These are phyloP conservation scores for Coemansia sp. DNA, from an alignment of 192 early-diverging fungal species.

Conservation along the genomic window DNA sequence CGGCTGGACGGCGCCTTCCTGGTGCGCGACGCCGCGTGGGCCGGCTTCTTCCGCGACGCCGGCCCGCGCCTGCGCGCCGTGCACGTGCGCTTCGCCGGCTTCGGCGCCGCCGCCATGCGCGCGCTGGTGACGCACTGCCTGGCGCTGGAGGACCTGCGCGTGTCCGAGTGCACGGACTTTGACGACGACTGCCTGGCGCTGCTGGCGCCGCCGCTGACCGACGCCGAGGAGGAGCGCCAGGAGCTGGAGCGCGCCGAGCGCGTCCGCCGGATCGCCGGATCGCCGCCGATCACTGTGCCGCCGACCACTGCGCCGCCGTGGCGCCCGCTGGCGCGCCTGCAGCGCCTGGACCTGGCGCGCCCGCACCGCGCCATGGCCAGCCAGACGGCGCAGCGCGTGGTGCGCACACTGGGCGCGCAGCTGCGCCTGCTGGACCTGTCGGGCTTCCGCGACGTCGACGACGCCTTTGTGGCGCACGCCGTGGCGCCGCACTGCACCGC, in stretches of 20 bases:
- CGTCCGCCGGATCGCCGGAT: too few relatives aligned
- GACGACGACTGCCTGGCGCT: conserved; percentile 46
- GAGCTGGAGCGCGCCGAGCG: conserved; percentile 26
- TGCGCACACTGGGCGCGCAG: conserved; percentile 24
- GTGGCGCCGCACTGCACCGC: conserved; percentile 5
- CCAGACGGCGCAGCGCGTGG: conserved; percentile 19
- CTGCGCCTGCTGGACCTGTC: conserved; percentile 27
- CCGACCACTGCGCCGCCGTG: conserved; percentile 12
- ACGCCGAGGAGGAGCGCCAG: conserved; percentile 30
- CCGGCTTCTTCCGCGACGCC: conserved; percentile 53
- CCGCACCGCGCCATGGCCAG: conserved; percentile 29
- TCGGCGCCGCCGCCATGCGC: conserved; percentile 54
- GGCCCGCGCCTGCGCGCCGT: conserved; percentile 57
- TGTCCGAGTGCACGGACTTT: conserved; percentile 61
- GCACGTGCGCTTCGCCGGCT: conserved; percentile 54
- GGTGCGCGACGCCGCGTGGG: conserved; percentile 57
- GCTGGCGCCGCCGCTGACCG: conserved; percentile 34
- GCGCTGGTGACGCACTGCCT: conserved; percentile 57
- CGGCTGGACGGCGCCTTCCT: conserved; percentile 70
- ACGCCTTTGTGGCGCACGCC: conserved; percentile 18
- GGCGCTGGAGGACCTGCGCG: conserved; percentile 56
- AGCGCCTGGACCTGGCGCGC: conserved; percentile 14
- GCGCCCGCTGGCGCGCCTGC: conserved; percentile 19
- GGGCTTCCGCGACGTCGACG: conserved; percentile 37
- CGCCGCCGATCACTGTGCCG: neutral